These are phyloP conservation scores for Amoebophrya sp. DNA, from an alignment of 169 alveolate genomes.

Conservation along the genomic window DNA sequence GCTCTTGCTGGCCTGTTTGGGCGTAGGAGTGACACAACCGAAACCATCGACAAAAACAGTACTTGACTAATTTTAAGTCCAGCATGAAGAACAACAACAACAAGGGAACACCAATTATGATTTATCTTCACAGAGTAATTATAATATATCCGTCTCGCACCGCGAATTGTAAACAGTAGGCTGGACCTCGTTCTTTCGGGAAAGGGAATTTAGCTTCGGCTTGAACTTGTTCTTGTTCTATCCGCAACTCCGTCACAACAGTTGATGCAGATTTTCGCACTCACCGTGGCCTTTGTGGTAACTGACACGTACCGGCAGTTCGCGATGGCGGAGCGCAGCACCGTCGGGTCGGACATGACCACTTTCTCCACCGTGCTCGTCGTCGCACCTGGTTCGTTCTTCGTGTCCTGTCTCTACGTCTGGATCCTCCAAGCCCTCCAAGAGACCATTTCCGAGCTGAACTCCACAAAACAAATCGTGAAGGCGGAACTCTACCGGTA, in stretches of 20 bases:
- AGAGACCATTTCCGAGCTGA: not conserved
- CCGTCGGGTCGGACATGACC: not conserved
- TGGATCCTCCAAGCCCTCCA: not conserved
- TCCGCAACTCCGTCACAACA: not conserved
- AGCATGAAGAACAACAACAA: too few species aligned
- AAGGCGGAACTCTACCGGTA: not conserved
- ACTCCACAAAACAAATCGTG: not conserved
- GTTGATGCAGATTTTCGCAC: not conserved
- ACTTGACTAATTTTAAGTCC: too few species aligned
- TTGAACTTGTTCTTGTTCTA: not conserved
- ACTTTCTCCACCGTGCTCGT: not conserved
- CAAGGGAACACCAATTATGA: not conserved
- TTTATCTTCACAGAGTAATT: not conserved
- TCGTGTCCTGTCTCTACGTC: not conserved
- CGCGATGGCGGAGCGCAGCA: not conserved
- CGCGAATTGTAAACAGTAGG: not conserved
- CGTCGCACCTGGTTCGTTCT: not conserved
- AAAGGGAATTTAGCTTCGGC: not conserved
- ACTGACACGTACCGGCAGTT: slow-evolving; percentile 6
- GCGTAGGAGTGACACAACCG: not conserved
- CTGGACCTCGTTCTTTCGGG: not conserved
- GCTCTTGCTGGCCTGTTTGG: not conserved
- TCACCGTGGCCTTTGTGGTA: not conserved
- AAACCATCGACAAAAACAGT: not conserved
- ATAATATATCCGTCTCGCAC: not conserved